Evolutionary conservation across 768 basidiomycete species (phyloP).

Genomic region (Boletus sp.): DNA sequence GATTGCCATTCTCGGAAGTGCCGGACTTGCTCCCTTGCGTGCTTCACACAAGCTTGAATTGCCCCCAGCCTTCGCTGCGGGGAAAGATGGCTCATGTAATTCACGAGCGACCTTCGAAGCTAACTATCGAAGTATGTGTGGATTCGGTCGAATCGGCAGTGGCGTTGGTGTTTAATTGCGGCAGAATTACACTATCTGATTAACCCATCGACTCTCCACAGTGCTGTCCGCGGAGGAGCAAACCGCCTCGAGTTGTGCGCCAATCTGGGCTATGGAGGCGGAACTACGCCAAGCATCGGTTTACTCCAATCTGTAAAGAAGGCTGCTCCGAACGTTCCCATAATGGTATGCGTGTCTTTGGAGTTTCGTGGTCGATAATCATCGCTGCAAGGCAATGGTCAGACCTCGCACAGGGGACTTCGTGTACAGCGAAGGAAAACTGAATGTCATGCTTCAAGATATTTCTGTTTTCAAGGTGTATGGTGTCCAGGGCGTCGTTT

Average conservation of each 20-base stretch:
- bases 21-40: not conserved
- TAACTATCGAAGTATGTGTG: slow-evolving; percentile 62
- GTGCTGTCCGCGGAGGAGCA: slow-evolving; percentile 70
- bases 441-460: slow-evolving; percentile 75
- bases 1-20: slow-evolving; percentile 7
- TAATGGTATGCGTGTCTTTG: slow-evolving; percentile 61
- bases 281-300: slow-evolving; percentile 80
- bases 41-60: too few species aligned
- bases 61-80: not conserved
- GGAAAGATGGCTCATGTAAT: slow-evolving; percentile 4
- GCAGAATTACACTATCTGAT: not conserved
- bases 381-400: slow-evolving; percentile 62
- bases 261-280: slow-evolving; percentile 71
- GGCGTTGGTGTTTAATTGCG: slow-evolving; percentile 42
- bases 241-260: slow-evolving; percentile 76
- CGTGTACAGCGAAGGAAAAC: slow-evolving; percentile 62
- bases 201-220: slow-evolving; percentile 27
- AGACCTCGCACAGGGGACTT: slow-evolving; percentile 81
- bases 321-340: slow-evolving; percentile 47
- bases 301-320: slow-evolving; percentile 58
- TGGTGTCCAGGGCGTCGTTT: slow-evolving; percentile 63
- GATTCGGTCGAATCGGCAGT: slow-evolving; percentile 74
- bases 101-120: slow-evolving; percentile 2
- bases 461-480: slow-evolving; percentile 57
- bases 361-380: not conserved